These are phyloP conservation scores for Cryomyces minteri DNA, from an alignment of 495 filamentous ascomycete genomes.

Conservation along the genomic window DNA sequence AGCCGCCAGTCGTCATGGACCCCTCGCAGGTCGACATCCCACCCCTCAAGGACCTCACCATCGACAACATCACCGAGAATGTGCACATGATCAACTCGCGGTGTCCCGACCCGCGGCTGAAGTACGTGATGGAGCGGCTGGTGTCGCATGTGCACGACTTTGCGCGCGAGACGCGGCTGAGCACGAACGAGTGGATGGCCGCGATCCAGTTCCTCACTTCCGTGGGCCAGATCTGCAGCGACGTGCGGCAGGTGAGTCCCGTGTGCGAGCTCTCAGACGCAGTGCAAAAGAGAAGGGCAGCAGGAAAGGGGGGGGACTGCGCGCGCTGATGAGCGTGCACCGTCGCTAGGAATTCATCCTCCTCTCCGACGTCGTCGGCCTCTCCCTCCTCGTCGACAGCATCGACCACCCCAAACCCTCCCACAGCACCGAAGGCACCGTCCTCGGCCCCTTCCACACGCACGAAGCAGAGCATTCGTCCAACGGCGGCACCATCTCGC, in stretches of 20 bases:
- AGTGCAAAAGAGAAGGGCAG: neutral
- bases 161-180: slow-evolving; percentile 22
- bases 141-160: slow-evolving; percentile 25
- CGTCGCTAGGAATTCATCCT: slow-evolving; percentile 68
- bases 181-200: slow-evolving; percentile 22
- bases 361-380: slow-evolving; percentile 76
- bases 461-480: slow-evolving; percentile 56
- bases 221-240: slow-evolving; percentile 23
- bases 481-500: slow-evolving; percentile 50
- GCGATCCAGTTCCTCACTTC: slow-evolving; percentile 22
- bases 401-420: slow-evolving; percentile 84
- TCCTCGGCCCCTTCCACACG: slow-evolving; percentile 87
- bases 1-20: slow-evolving; percentile 5
- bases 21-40: slow-evolving; percentile 16
- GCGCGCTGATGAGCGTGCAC: neutral
- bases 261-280: slow-evolving; percentile 10
- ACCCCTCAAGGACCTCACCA: slow-evolving; percentile 23
- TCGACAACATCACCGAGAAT: slow-evolving; percentile 27
- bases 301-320: too few relatives aligned
- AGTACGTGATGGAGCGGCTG: slow-evolving; percentile 22
- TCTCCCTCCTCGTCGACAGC: slow-evolving; percentile 74
- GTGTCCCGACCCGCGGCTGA: slow-evolving; percentile 16
- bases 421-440: slow-evolving; percentile 63
- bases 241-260: slow-evolving; percentile 19
- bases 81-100: slow-evolving; percentile 22